A percentile compares a stretch with the other conserved stretches of the same genome.
Evolutionary conservation across 2,329 filamentous ascomycete species (phyloP).

Genomic region (Neofusicoccum cordaticola): DNA sequence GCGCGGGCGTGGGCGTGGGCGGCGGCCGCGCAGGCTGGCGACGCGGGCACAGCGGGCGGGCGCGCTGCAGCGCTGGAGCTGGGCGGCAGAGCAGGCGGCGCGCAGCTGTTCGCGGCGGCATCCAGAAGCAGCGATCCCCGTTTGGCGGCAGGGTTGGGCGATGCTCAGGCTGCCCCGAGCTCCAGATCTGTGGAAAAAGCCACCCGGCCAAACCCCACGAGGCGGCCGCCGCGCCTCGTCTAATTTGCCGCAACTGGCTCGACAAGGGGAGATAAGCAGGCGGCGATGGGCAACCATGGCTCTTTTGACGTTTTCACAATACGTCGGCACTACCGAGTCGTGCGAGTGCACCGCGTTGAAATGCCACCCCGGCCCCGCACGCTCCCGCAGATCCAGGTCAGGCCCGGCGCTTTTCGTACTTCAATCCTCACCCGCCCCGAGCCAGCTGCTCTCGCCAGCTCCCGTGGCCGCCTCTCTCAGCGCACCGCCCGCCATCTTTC

Average conservation of each 20-base stretch:
- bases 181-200: slow-evolving; percentile 12
- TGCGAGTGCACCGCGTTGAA: slow-evolving; percentile 8
- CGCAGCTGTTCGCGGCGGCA: not conserved
- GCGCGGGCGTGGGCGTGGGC: not conserved
- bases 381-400: slow-evolving; percentile 9
- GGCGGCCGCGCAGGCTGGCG: not conserved
- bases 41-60: not conserved
- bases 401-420: not conserved
- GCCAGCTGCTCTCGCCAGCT: not conserved
- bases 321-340: slow-evolving; percentile 14
- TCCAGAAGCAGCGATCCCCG: slow-evolving; percentile 1
- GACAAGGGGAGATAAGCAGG: slow-evolving; percentile 12
- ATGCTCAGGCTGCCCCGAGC: not conserved
- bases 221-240: slow-evolving; percentile 15
- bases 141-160: not conserved
- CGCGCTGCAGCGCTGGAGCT: no score
- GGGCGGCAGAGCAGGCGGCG: no score
- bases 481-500: not conserved
- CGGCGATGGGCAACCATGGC: not conserved
- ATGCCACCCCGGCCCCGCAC: slow-evolving; percentile 12
- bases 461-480: not conserved
- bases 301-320: slow-evolving; percentile 16
- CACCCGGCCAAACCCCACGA: slow-evolving; percentile 16
- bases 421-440: not conserved
- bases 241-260: slow-evolving; percentile 15